phyloP scores from a whole-genome alignment of 1,284 basidiomycete genomes.

The Thelephora terrestris region DNA sequence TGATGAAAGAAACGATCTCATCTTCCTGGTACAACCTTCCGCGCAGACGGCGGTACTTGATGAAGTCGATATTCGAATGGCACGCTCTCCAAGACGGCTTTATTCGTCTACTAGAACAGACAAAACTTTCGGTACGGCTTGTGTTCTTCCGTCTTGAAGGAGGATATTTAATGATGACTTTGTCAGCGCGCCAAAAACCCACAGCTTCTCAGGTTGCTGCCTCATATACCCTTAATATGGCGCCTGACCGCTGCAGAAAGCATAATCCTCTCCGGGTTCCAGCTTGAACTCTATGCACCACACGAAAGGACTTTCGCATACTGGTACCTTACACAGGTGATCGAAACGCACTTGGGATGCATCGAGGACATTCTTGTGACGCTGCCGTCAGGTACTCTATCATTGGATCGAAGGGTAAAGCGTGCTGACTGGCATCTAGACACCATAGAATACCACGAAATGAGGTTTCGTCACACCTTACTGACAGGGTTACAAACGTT shows the following conservation, averaged over 20 bases:
- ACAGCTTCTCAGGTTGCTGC: conserved; percentile 6
- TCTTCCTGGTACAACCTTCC: conserved; percentile 60
- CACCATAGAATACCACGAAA: conserved; percentile 32
- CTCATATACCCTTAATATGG: conserved; percentile 33
- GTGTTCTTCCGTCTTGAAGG: neutral
- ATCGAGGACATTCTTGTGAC: conserved; percentile 37
- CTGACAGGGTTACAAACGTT: conserved; percentile 46
- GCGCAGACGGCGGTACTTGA: conserved; percentile 51
- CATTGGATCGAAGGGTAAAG: neutral
- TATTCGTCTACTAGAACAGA: conserved; percentile 25
- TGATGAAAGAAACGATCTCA: conserved; percentile 45
- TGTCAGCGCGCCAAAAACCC: neutral
- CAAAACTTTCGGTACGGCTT: conserved; percentile 20
- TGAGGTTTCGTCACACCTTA: conserved; percentile 37
- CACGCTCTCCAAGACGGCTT: conserved; percentile 45
- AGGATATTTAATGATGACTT: neutral
- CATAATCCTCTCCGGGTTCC: conserved; percentile 65
- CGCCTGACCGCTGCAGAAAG: conserved; percentile 55
- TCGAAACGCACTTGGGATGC: conserved; percentile 43
- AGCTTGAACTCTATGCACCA: conserved; percentile 60
- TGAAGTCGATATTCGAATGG: conserved; percentile 55
- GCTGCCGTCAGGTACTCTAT: conserved; percentile 28
- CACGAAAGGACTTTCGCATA: conserved; percentile 65
- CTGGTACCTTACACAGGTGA: conserved; percentile 54
- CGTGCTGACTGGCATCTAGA: conserved; percentile 22